Evolutionary conservation across 192 early-diverging fungal species (phyloP).

Genomic region (Chytriomyces sp.): DNA sequence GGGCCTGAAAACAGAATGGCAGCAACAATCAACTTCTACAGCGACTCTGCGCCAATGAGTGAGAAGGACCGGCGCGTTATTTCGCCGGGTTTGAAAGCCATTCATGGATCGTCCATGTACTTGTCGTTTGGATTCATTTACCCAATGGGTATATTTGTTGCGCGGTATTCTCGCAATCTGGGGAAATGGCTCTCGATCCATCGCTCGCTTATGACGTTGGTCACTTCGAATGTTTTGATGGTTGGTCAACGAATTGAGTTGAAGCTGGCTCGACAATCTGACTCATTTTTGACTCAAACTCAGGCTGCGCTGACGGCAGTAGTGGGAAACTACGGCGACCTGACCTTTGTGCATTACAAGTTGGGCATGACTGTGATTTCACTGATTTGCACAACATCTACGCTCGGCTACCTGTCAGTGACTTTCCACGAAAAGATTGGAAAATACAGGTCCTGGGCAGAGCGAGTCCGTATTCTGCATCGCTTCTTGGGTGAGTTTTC

Average conservation of each 20-base stretch:
- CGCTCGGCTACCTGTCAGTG: background rate
- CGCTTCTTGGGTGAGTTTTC: constrained; percentile 2
- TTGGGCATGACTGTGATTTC: constrained; percentile 33
- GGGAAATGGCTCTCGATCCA: constrained; percentile 44
- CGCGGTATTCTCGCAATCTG: constrained; percentile 33
- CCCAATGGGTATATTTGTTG: constrained; percentile 46
- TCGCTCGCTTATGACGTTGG: constrained; percentile 38
- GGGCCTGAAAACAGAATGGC: constrained; percentile 31
- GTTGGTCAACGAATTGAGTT: constrained; percentile 10
- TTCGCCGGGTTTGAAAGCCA: constrained; percentile 34
- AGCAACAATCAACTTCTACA: constrained; percentile 39
- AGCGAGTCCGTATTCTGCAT: constrained; percentile 14
- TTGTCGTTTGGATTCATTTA: constrained; percentile 42
- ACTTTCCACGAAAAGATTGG: constrained; percentile 15
- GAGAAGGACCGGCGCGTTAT: background rate
- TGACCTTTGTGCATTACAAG: constrained; percentile 14
- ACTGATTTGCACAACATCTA: constrained; percentile 17
- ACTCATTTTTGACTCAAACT: constrained; percentile 19
- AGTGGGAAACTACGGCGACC: constrained; percentile 36
- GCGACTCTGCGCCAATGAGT: background rate
- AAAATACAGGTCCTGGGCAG: constrained; percentile 7
- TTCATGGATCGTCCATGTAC: constrained; percentile 41
- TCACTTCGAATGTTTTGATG: constrained; percentile 36
- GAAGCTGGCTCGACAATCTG: constrained; percentile 5
- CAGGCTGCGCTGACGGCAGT: constrained; percentile 38